Evolutionary conservation across 192 early-diverging fungal genomes (phyloP).

Genomic region (Coemansia asiatica): DNA sequence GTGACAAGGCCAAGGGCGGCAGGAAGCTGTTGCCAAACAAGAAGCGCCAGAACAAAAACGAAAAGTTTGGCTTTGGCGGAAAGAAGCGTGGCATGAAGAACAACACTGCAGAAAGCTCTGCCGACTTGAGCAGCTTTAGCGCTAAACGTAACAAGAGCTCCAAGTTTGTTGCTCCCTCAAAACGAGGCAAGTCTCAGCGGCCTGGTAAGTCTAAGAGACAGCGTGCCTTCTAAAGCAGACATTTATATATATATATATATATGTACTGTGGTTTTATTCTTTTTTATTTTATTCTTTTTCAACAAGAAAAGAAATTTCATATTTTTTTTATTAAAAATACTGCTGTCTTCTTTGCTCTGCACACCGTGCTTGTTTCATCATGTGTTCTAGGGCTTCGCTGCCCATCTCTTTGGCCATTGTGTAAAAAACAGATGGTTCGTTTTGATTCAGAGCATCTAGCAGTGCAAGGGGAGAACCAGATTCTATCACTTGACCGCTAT

Average conservation of each 20-base stretch:
- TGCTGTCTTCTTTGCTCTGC: conserved; percentile 8
- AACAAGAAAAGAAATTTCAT: too few relatives aligned
- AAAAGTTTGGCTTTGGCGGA: conserved; percentile 92
- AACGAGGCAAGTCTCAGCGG: conserved; percentile 35
- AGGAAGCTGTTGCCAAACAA: conserved; percentile 24
- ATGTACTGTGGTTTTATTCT: too few relatives aligned
- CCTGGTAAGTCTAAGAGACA: conserved; percentile 52
- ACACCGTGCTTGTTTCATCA: conserved; percentile 16
- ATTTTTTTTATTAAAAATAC: not conserved
- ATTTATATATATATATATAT: too few relatives aligned
- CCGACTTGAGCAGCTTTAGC: conserved; percentile 71
- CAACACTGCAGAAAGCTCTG: conserved; percentile 76
- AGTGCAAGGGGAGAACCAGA: conserved; percentile 34
- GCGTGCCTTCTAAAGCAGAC: conserved; percentile 19
- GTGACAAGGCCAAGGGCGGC: conserved; percentile 27
- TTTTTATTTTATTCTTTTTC: too few relatives aligned
- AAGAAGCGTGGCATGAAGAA: conserved; percentile 75
- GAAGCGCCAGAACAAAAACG: conserved; percentile 72
- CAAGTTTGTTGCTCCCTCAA: conserved; percentile 23
- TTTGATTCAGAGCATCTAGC: conserved; percentile 12
- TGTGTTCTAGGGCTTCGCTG: conserved; percentile 10
- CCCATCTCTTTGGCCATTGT: conserved; percentile 29
- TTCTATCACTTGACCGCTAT: conserved; percentile 42
- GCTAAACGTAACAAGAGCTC: conserved; percentile 43
- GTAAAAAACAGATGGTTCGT: conserved; percentile 20